Evolutionary conservation across 2,329 filamentous ascomycete genomes (phyloP), one percentile per base, ranked within the genome.

Genomic region (Colletotrichum lindemuthianum): DNA sequence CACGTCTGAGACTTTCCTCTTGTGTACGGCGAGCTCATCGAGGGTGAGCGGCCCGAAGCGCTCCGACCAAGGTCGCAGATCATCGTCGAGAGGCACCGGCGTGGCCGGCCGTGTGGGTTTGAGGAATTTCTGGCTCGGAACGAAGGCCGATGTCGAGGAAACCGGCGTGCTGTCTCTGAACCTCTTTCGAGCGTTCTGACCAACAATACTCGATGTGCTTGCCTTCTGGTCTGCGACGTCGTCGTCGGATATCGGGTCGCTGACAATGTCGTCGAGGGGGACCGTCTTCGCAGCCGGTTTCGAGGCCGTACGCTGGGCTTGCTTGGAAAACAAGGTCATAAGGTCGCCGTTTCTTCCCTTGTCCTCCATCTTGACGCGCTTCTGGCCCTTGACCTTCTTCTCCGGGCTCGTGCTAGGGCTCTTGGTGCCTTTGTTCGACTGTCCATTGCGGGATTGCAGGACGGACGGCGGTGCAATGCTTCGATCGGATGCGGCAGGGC

Each of bases 11-110:
- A 98, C 92, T 76, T 99, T 99, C 71, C 88, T 96, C 81, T 96
- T 97, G 76, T 99, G 94, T 15, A 99, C 95, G 0, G 91, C 95
- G 49, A 99, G 81, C 78, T 98, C 95, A 13, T 93, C 89, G 11
- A 97, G 76, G 69, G 86, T 90, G 3, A 76, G 72, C 0, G 95
- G 95, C 2, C 87, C 89, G 76, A 93, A 98, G 69, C 89, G 88
- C 70, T 97, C 94, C 13, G 91, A 91, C 95, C 95, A 98, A 3
- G 95, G 93, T 56, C 90, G 86, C 52, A 82, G 77, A 69, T 93
- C 90, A 40, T 86, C 82, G 52, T 82, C 79, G 7, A 71, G 44
- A 4, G 69, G 67, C 8, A 70, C 69, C 12, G 75, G 74, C 33
- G 73, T 72, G 16, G 72, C 68, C 3, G 72, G 72, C 9, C 72